Conservation (phyloP, 441 rosid species). For the Aleurites moluccanus region DNA sequence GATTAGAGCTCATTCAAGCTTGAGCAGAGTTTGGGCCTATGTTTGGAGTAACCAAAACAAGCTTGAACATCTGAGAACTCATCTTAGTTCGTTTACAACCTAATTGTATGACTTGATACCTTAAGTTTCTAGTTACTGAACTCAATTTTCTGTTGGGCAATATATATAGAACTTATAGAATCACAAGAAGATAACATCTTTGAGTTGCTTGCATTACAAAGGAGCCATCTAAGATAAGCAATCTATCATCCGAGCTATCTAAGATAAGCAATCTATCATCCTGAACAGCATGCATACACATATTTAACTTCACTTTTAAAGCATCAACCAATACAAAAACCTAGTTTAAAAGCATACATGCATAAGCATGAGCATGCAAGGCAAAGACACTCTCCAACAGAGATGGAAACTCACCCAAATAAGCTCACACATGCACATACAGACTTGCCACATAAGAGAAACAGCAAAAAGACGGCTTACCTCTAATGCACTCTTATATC, state of each 20-base stretch:
- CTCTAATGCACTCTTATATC: slow-evolving; percentile 67
- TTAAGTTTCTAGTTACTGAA: not conserved
- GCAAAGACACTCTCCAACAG: not conserved
- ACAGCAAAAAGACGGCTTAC: slow-evolving; percentile 39
- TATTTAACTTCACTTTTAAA: not conserved
- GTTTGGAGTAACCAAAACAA: no score
- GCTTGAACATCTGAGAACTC: no score
- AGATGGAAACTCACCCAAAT: slow-evolving; percentile 2
- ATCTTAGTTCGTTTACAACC: no score
- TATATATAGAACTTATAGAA: not conserved
- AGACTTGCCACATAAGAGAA: not conserved
- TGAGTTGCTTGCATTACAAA: not conserved
- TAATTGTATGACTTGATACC: not conserved
- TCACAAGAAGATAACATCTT: not conserved
- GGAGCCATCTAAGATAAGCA: not conserved
- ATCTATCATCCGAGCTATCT: not conserved
- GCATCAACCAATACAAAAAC: not conserved
- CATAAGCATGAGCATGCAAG: not conserved
- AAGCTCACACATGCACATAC: not conserved
- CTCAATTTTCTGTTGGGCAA: not conserved
- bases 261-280: not conserved
- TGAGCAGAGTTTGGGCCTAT: no score
- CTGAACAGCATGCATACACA: not conserved
- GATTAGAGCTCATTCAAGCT: no score
- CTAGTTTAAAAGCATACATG: not conserved